These are phyloP conservation scores for Aureobasidium melanogenum DNA, from an alignment of 2,329 filamentous ascomycete genomes.

Conservation along the genomic window DNA sequence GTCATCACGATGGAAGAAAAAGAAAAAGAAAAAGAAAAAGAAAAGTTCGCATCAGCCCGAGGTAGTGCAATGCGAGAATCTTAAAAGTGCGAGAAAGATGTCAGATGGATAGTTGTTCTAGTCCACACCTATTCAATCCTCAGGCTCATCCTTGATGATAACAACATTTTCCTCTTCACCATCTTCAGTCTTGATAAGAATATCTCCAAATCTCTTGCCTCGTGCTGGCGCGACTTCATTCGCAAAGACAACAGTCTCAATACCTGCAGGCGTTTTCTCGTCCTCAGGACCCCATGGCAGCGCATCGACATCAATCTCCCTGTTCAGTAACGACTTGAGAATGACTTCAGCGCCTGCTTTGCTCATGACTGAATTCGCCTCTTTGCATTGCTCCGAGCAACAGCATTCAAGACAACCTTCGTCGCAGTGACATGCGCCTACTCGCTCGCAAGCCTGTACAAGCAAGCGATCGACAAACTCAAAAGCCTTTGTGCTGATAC, in stretches of 20 bases:
- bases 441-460: constrained; percentile 62
- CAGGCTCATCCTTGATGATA: constrained; percentile 11
- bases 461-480: constrained; percentile 80
- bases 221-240: constrained; percentile 50
- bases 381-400: constrained; percentile 72
- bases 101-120: neutral
- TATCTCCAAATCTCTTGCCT: constrained; percentile 32
- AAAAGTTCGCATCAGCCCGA: neutral
- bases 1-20: neutral
- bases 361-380: constrained; percentile 86
- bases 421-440: constrained; percentile 66
- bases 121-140: neutral
- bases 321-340: constrained; percentile 63
- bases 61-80: neutral
- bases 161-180: constrained; percentile 15
- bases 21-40: neutral
- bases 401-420: constrained; percentile 88
- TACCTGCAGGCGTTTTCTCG: constrained; percentile 54
- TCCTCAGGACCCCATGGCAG: constrained; percentile 78
- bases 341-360: constrained; percentile 82
- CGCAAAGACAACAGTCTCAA: constrained; percentile 76
- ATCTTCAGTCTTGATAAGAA: constrained; percentile 30
- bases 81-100: too few relatives aligned
- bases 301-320: constrained; percentile 72
- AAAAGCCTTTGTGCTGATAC: constrained; percentile 87